Conservation (phyloP, 306 rosid species). For the Morella rubra region DNA sequence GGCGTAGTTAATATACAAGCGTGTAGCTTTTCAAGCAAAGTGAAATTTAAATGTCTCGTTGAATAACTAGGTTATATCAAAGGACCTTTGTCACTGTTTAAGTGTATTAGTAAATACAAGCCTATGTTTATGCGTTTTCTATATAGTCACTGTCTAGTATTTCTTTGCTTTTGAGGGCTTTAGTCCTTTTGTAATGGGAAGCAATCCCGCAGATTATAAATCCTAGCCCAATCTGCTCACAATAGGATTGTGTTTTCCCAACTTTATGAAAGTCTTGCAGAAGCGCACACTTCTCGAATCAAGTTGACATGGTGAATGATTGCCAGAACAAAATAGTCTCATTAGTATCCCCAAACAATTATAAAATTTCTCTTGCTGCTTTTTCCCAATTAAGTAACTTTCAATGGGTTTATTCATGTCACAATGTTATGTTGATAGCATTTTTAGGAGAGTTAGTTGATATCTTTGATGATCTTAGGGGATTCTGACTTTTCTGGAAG, state of each 20-base stretch:
- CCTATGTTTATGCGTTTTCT: not conserved
- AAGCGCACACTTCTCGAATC: not conserved
- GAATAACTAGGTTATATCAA: not conserved
- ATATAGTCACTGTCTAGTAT: not conserved
- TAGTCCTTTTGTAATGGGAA: not conserved
- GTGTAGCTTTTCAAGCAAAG: not conserved
- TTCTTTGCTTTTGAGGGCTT: too few relatives aligned
- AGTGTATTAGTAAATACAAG: not conserved
- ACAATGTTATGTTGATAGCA: not conserved
- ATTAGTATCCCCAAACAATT: not conserved
- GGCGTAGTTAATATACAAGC: not conserved
- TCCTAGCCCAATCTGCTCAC: not conserved
- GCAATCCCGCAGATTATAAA: not conserved
- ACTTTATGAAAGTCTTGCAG: not conserved
- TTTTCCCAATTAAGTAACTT: not conserved
- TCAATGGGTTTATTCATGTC: not conserved
- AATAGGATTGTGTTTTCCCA: not conserved
- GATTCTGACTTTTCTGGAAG: constrained; percentile 23
- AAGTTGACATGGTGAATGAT: not conserved
- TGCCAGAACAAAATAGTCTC: not conserved
- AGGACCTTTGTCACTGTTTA: not conserved
- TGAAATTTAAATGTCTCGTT: not conserved
- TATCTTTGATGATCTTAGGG: constrained; percentile 22
- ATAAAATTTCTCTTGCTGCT: not conserved
- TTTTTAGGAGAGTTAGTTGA: constrained; percentile 12